Conservation (phyloP, 2,329 filamentous ascomycete species). For the Albifimbria verrucaria region DNA sequence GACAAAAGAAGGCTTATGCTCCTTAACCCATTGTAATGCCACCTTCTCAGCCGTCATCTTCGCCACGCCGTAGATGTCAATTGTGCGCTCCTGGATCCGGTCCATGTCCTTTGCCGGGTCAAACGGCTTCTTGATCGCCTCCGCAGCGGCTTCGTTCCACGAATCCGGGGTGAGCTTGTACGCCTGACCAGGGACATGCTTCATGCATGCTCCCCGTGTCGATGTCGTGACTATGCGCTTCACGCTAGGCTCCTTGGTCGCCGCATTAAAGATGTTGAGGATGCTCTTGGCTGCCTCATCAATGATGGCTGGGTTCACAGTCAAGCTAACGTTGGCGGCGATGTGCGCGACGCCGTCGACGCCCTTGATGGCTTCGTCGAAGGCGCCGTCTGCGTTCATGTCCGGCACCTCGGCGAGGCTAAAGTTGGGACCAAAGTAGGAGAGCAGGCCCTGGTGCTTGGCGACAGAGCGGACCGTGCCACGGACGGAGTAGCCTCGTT, state of each 20-base stretch:
- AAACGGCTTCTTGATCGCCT: slow-evolving; percentile 26
- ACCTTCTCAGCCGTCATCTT: slow-evolving; percentile 31
- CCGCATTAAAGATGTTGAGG: slow-evolving; percentile 15
- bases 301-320: slow-evolving; percentile 16
- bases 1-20: slow-evolving; percentile 23
- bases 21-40: slow-evolving; percentile 31
- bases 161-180: slow-evolving; percentile 13
- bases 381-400: slow-evolving; percentile 28
- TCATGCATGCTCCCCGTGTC: slow-evolving; percentile 2
- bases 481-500: slow-evolving; percentile 33
- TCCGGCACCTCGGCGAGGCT: slow-evolving; percentile 28
- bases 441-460: slow-evolving; percentile 6
- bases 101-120: slow-evolving; percentile 26
- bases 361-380: slow-evolving; percentile 31
- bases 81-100: not conserved
- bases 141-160: slow-evolving; percentile 30
- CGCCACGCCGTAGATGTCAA: slow-evolving; percentile 29
- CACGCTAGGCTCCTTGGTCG: slow-evolving; percentile 14
- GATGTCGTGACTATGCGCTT: slow-evolving; percentile 21
- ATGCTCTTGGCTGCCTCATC: slow-evolving; percentile 17
- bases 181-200: not conserved
- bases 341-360: slow-evolving; percentile 19
- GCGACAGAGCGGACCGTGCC: slow-evolving; percentile 31
- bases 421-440: slow-evolving; percentile 16
- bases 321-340: slow-evolving; percentile 15